phyloP scores from a whole-genome alignment of 208 protist genomes.

The Leishmania turanica region DNA sequence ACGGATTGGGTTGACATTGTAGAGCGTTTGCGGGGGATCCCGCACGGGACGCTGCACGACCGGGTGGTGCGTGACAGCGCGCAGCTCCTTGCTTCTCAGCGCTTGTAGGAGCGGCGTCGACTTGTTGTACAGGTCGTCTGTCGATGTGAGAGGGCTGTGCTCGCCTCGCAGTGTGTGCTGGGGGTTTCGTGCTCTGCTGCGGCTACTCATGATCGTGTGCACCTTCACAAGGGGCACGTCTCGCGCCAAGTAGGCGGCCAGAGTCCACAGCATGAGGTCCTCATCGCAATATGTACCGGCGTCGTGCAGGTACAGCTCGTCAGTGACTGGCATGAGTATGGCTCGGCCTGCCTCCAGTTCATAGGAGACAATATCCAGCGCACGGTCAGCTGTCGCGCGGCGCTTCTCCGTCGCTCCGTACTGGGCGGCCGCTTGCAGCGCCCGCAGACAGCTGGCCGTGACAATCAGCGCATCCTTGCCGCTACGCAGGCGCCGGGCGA shows the following conservation, averaged over 20 bases:
- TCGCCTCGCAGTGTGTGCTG: conserved; percentile 70
- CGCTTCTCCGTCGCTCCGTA: conserved; percentile 38
- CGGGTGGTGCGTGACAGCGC: conserved; percentile 58
- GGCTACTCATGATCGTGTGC: conserved; percentile 66
- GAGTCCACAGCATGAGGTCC: conserved; percentile 87
- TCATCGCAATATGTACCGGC: conserved; percentile 85
- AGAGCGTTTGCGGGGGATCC: conserved; percentile 57
- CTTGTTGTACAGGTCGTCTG: conserved; percentile 57
- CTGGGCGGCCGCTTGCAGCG: conserved; percentile 36
- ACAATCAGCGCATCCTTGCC: conserved; percentile 84
- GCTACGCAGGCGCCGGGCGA: conserved; percentile 54
- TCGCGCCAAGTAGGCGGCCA: conserved; percentile 77
- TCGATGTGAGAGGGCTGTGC: conserved; percentile 47
- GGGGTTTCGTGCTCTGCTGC: conserved; percentile 52
- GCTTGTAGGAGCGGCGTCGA: conserved; percentile 59
- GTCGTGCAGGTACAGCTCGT: conserved; percentile 85
- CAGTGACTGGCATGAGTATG: conserved; percentile 62
- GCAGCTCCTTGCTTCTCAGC: conserved; percentile 73
- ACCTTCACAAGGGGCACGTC: conserved; percentile 83
- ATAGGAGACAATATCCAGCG: conserved; percentile 71
- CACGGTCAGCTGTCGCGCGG: conserved; percentile 35
- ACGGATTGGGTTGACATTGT: conserved; percentile 67
- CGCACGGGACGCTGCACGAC: conserved; percentile 47
- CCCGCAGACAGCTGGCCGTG: conserved; percentile 60
- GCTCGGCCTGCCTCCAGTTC: conserved; percentile 74